Evolutionary conservation across 2,329 filamentous ascomycete species (phyloP), one percentile per base, ranked within the genome.

Genomic region (Colletotrichum sublineola): DNA sequence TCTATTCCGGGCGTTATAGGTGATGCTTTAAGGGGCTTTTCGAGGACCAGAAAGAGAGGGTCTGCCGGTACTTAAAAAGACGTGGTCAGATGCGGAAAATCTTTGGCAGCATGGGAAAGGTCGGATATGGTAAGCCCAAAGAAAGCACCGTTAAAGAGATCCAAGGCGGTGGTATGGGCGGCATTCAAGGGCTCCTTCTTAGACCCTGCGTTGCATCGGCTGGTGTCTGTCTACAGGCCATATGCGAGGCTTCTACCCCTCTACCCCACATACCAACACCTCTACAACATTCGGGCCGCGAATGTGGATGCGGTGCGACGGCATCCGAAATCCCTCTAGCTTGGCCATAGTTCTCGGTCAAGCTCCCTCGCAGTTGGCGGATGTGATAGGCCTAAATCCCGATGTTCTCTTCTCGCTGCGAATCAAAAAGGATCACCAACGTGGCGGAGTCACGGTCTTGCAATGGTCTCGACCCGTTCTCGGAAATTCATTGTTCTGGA

Each of bases 401-500:
- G 60, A 64, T 64, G 66, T 14, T 64, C 20, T 46, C 58, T 61
- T 38, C 53, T 72, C 46, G 31, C 60, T 33, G 44, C 38, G 44
- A 66, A 61, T 56, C 66, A 18, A 69, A 58, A 68, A 20, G 69
- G 69, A 69, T 69, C 66, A 15, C 33, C 66, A 53, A 36, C 40
- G 66, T 50, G 69, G 66, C 60, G 69, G 58, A 38, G 60, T 36
- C n/a, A 15, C 48, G 53, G 60, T 58, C 69, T 69, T 38, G 29
- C 36, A 53, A 60, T 55, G 69, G 65, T 63, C 69, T 72, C 58
- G 53, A 69, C 66, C 40, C 46, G 20, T 53, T 40, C 29, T 38
- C 40, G 20, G 14, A 36, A 33, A 60, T n/a, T 69, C 66, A 64
- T 72, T 72, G 69, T 72, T 55, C 69, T 64, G 38, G 24, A 72